phyloP scores from a whole-genome alignment of 495 filamentous ascomycete genomes.

The Daldinia grandis region DNA sequence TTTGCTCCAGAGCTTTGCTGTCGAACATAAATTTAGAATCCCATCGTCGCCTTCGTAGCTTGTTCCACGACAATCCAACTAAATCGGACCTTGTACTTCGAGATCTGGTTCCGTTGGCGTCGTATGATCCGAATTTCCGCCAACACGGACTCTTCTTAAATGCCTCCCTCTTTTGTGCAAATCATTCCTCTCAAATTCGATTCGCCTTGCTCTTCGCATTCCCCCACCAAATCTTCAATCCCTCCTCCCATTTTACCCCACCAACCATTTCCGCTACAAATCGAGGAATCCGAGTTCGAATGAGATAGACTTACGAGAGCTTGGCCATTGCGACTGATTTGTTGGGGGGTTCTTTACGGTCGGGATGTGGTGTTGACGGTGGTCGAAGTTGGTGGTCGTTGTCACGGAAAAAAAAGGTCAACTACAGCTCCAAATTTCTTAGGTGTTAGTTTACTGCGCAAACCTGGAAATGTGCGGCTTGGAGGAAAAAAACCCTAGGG shows the following conservation, averaged over 20 bases:
- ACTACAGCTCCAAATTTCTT: constrained; percentile 40
- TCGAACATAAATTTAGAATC: neutral
- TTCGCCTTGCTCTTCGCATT: neutral
- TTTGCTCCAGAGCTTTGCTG: neutral
- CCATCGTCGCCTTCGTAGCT: neutral
- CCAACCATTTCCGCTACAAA: constrained; percentile 14
- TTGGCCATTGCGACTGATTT: constrained; percentile 60
- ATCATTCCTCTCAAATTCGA: neutral
- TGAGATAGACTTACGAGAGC: constrained; percentile 54
- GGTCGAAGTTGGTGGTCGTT: constrained; percentile 24
- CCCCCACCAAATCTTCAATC: constrained; percentile 25
- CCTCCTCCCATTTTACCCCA: constrained; percentile 12
- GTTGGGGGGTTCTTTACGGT: constrained; percentile 35
- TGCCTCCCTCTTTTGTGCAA: constrained; percentile 26
- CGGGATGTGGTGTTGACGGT: constrained; percentile 20
- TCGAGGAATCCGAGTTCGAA: constrained; percentile 24
- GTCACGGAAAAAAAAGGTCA: constrained; percentile 16
- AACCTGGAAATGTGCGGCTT: constrained; percentile 35
- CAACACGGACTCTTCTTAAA: neutral
- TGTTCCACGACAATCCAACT: constrained; percentile 1
- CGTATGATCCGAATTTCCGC: neutral
- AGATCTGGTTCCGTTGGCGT: neutral
- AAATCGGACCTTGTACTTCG: neutral
- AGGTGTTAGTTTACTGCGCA: constrained; percentile 9
- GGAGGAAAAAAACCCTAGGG: constrained; percentile 39